Conservation (phyloP, 192 early-diverging fungal genomes). For the Phlyctochytrium arcticum region DNA sequence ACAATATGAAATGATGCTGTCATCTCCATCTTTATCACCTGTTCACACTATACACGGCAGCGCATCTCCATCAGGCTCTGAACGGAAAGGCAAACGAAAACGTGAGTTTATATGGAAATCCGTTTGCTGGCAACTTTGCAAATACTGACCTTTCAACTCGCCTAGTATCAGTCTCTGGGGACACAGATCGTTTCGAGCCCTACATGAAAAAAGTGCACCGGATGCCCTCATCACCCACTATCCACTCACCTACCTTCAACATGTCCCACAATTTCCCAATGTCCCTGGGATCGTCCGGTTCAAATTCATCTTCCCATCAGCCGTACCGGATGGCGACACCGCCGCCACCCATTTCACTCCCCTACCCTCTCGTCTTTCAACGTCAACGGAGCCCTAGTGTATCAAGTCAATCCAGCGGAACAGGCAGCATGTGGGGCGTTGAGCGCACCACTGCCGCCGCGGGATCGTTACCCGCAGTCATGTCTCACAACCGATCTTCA, state of each 20-base stretch:
- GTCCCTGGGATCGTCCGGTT: background rate
- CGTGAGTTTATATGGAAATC: constrained; percentile 9
- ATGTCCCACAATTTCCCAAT: background rate
- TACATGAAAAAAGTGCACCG: constrained; percentile 35
- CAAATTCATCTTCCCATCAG: too few species aligned
- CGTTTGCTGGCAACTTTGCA: too few species aligned
- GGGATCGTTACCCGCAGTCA: too few species aligned
- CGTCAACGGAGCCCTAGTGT: constrained; percentile 17
- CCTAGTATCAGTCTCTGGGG: constrained; percentile 19
- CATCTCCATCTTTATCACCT: constrained; percentile 36
- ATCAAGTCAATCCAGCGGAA: constrained; percentile 2
- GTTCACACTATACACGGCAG: constrained; percentile 18
- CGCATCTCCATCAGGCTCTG: constrained; percentile 12
- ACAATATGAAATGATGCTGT: constrained; percentile 17
- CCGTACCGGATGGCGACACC: constrained; percentile 2
- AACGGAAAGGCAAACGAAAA: constrained; percentile 36
- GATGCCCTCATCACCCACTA: constrained; percentile 24
- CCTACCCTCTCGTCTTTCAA: constrained; percentile 17
- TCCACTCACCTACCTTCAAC: constrained; percentile 6
- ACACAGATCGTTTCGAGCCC: constrained; percentile 36
- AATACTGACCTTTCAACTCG: too few species aligned
- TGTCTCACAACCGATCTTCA: too few species aligned
- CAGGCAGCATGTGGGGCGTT: background rate
- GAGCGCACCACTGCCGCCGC: too few species aligned
- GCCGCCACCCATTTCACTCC: constrained; percentile 15